phyloP scores from a whole-genome alignment of 208 protist species.

The Acanthamoeba healyi region DNA sequence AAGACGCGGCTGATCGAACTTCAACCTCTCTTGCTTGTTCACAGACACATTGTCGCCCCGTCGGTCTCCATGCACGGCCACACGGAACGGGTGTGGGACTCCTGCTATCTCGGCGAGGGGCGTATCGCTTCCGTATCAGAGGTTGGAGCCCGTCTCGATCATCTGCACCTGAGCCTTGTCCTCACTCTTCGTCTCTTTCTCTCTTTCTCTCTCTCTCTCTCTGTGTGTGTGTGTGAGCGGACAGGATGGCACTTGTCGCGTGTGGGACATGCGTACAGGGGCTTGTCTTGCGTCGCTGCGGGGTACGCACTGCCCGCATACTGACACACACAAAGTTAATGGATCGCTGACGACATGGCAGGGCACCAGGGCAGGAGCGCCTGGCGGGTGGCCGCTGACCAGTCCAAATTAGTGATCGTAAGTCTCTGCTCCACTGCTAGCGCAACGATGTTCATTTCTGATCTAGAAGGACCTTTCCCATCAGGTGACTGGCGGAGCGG shows the following conservation, averaged over 20 bases:
- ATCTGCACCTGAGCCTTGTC: no score
- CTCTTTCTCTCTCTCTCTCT: constrained; percentile 10
- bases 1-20: no score
- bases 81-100: constrained; percentile 51
- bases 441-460: neutral
- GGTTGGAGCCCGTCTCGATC: no score
- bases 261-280: constrained; percentile 44
- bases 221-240: neutral
- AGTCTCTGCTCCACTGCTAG: neutral
- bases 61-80: constrained; percentile 61
- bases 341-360: neutral
- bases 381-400: constrained; percentile 39
- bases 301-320: neutral
- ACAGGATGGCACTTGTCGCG: constrained; percentile 52
- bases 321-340: no score
- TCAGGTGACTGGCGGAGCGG: constrained; percentile 58
- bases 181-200: no score
- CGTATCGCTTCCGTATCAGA: constrained; percentile 49
- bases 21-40: no score
- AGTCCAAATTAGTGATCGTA: constrained; percentile 5
- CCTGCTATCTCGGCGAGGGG: neutral
- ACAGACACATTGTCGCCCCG: neutral
- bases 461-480: no score
- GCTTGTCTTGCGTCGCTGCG: constrained; percentile 27
- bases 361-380: constrained; percentile 55